Evolutionary conservation across 176 grass and related monocot species (phyloP).

Genomic region (Musa schizocarpa): DNA sequence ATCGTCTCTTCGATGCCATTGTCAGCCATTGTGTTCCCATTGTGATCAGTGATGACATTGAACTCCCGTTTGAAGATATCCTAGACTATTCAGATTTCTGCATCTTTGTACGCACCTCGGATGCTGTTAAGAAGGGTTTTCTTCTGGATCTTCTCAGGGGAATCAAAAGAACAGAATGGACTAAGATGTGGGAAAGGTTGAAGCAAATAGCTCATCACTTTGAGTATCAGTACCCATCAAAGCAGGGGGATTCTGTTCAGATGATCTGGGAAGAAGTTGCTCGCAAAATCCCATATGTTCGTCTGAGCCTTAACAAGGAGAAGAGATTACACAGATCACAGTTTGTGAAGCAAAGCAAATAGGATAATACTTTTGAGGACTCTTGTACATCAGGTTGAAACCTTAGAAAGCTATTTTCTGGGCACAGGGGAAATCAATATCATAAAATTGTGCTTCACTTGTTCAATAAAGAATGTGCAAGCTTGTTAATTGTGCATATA

Average conservation of each 20-base stretch:
- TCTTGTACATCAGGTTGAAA: slow-evolving; percentile 4
- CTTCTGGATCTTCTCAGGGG: slow-evolving; percentile 39
- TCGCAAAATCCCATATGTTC: slow-evolving; percentile 53
- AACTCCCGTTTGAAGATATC: slow-evolving; percentile 77
- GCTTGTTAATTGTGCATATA: no score
- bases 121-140: slow-evolving; percentile 38
- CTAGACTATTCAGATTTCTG: slow-evolving; percentile 86
- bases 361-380: slow-evolving; percentile 3
- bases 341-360: slow-evolving; percentile 21
- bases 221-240: slow-evolving; percentile 58
- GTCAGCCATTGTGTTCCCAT: slow-evolving; percentile 72
- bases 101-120: slow-evolving; percentile 56
- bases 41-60: slow-evolving; percentile 70
- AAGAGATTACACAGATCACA: slow-evolving; percentile 28
- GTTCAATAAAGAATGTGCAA: no score
- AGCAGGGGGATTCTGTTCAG: slow-evolving; percentile 50
- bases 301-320: slow-evolving; percentile 46
- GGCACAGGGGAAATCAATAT: no score
- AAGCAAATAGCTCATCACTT: slow-evolving; percentile 66
- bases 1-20: slow-evolving; percentile 83
- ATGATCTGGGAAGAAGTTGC: slow-evolving; percentile 73
- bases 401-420: not conserved
- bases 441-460: no score
- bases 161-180: slow-evolving; percentile 34
- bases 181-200: slow-evolving; percentile 41